Conservation (phyloP, 1,139 yeast species). For the Nakaseomyces uthaithaninus region DNA sequence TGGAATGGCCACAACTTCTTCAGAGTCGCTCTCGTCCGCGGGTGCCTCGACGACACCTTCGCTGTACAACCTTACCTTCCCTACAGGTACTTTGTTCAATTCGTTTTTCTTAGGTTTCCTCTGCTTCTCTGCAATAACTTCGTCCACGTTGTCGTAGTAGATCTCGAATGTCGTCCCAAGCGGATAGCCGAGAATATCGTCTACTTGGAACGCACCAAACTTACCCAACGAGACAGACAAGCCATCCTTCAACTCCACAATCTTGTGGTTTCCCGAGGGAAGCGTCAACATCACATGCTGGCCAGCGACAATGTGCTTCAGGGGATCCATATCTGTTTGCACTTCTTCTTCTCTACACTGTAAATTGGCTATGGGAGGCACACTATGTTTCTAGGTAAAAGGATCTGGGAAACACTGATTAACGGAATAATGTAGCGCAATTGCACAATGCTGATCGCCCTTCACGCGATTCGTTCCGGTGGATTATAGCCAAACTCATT, state of each 20-base stretch:
- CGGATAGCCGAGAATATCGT: slow-evolving; percentile 69
- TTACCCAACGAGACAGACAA: slow-evolving; percentile 71
- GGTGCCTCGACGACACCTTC: slow-evolving; percentile 3
- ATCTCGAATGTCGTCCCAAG: slow-evolving; percentile 90
- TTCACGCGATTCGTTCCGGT: too few species aligned
- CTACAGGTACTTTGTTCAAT: slow-evolving; percentile 22
- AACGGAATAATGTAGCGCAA: too few species aligned
- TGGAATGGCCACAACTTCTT: slow-evolving; percentile 14
- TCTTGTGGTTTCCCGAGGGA: slow-evolving; percentile 73
- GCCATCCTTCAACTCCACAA: slow-evolving; percentile 54
- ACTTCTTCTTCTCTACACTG: not conserved
- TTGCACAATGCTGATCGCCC: too few species aligned
- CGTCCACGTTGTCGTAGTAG: slow-evolving; percentile 38
- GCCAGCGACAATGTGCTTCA: slow-evolving; percentile 30
- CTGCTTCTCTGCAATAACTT: slow-evolving; percentile 22
- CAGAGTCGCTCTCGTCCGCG: slow-evolving; percentile 10
- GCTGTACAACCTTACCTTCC: slow-evolving; percentile 18
- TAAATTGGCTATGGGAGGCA: too few species aligned
- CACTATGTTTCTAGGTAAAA: too few species aligned
- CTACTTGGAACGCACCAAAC: slow-evolving; percentile 76
- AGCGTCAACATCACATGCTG: slow-evolving; percentile 53
- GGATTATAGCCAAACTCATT: too few species aligned
- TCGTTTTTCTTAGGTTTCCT: slow-evolving; percentile 19
- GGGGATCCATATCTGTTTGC: slow-evolving; percentile 20
- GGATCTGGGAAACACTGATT: too few species aligned